Conservation (phyloP, 2,329 filamentous ascomycete genomes). For the Cladosporium colombiae region DNA sequence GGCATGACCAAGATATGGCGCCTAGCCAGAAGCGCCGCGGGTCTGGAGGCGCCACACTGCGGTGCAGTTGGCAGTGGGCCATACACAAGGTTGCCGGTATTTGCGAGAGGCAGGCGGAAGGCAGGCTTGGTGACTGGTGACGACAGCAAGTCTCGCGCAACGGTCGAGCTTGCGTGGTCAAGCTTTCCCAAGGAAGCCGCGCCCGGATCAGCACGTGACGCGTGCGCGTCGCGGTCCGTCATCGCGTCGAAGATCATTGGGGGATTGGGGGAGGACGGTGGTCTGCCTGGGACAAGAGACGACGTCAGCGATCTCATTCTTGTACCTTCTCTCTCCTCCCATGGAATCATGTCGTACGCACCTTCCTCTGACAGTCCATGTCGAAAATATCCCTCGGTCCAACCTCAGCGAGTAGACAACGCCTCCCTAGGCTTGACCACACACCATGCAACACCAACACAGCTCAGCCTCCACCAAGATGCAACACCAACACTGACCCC, state of each 20-base stretch:
- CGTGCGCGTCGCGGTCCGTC: background rate
- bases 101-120: background rate
- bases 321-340: background rate
- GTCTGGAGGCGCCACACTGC: background rate
- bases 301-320: background rate
- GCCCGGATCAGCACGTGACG: background rate
- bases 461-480: conserved; percentile 2
- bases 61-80: background rate
- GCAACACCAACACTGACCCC: background rate
- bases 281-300: background rate
- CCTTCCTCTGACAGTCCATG: background rate
- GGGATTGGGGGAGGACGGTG: background rate
- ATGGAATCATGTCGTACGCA: background rate
- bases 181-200: background rate
- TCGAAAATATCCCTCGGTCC: background rate
- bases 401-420: background rate
- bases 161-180: background rate
- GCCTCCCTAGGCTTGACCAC: background rate
- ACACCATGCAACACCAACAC: background rate
- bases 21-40: too few relatives aligned
- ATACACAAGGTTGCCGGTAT: background rate
- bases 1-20: background rate
- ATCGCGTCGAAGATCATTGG: background rate
- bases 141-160: background rate
- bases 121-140: conserved; percentile 2